A percentile compares a stretch with the other conserved stretches of the same genome.
phyloP scores from a whole-genome alignment of 2,329 filamentous ascomycete species.

The Teratosphaeria pseudoeucalypti region DNA sequence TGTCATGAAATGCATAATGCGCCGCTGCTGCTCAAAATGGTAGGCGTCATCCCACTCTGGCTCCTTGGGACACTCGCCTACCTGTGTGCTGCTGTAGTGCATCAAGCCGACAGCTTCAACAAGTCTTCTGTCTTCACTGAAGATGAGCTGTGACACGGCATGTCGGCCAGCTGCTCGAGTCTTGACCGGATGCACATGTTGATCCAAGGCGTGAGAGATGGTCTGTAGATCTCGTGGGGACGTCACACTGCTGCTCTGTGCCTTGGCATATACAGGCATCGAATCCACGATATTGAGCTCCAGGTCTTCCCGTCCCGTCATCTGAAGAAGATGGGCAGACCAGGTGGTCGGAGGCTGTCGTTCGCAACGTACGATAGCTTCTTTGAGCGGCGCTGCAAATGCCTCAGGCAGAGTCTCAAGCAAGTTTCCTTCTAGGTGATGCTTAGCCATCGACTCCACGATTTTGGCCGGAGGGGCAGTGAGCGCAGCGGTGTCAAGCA shows the following conservation, averaged over 20 bases:
- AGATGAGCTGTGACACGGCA: constrained; percentile 73
- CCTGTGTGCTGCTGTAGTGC: constrained; percentile 71
- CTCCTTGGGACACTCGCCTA: constrained; percentile 65
- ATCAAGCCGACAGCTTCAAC: constrained; percentile 76
- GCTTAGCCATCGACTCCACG: constrained; percentile 55
- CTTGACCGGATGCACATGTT: constrained; percentile 56
- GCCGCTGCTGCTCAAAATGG: constrained; percentile 84
- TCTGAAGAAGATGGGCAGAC: constrained; percentile 57
- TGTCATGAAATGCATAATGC: constrained; percentile 75
- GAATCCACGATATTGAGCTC: not conserved
- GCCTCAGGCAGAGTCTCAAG: constrained; percentile 80
- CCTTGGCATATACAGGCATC: constrained; percentile 23
- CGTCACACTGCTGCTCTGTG: not conserved
- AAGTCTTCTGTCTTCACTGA: constrained; percentile 81
- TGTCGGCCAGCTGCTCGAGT: constrained; percentile 70
- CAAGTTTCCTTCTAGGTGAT: constrained; percentile 55
- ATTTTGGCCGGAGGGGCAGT: constrained; percentile 9
- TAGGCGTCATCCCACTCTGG: constrained; percentile 76
- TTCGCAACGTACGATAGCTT: constrained; percentile 77
- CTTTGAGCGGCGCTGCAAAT: constrained; percentile 67
- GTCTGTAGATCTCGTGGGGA: constrained; percentile 58
- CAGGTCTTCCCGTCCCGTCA: constrained; percentile 76
- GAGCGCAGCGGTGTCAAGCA: constrained; percentile 15
- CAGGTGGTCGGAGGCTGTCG: constrained; percentile 69
- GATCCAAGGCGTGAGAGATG: constrained; percentile 60